These are phyloP conservation scores for Patellifolia procumbens DNA, from an alignment of 179 eudicot species.

Conservation along the genomic window DNA sequence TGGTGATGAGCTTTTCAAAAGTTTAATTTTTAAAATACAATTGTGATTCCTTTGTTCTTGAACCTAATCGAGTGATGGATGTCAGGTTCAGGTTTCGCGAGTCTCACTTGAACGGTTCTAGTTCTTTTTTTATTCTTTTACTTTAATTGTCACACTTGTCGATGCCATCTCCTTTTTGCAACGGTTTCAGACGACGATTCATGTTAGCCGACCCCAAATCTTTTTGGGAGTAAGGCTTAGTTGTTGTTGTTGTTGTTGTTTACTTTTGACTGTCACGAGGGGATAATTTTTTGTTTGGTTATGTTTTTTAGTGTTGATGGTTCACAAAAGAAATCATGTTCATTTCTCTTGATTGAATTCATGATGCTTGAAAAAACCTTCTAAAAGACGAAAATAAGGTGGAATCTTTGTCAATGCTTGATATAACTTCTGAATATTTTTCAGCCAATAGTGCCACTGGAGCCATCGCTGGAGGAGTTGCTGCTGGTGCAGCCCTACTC, in stretches of 20 bases:
- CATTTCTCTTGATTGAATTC: too few species aligned
- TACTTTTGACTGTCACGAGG: not conserved
- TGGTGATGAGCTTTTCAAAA: not conserved
- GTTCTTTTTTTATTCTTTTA: not conserved
- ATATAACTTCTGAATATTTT: conserved; percentile 9
- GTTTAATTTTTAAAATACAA: not conserved
- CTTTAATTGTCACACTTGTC: not conserved
- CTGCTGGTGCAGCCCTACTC: conserved; percentile 45
- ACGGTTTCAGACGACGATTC: too few species aligned
- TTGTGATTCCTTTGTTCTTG: not conserved
- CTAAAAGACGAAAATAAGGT: too few species aligned
- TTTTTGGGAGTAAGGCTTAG: too few species aligned
- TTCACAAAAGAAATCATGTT: too few species aligned
- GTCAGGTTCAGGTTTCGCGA: conserved; percentile 1
- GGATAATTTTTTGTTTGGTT: conserved; percentile 4
- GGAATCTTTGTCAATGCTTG: conserved; percentile 10
- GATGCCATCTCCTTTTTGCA: too few species aligned
- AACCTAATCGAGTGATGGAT: not conserved
- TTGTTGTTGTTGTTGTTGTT: too few species aligned
- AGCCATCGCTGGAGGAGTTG: conserved; percentile 50
- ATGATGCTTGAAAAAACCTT: too few species aligned
- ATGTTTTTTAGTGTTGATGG: not conserved
- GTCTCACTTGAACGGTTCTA: not conserved
- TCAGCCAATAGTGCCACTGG: conserved; percentile 46
- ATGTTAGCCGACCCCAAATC: too few species aligned